Evolutionary conservation across 305 asterid species (phyloP), one percentile per base, ranked within the genome.

Genomic region (Fraxinus floribunda): DNA sequence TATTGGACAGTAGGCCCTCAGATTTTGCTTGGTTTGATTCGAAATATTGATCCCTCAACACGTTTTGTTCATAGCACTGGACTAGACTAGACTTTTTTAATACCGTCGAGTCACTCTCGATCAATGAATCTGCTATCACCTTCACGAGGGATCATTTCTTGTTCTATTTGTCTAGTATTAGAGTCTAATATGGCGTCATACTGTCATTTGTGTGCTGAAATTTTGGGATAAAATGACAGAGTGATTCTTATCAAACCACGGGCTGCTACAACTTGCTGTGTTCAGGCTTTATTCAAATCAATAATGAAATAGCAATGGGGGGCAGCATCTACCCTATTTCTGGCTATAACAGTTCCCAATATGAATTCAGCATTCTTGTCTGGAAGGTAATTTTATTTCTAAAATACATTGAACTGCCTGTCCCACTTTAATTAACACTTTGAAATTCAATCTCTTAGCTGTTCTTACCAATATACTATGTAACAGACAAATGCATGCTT

Each of bases 181-280:
- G 76, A 62, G 49, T 35, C 77, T 83, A 71, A 36, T 5, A 34
- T 38, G 41, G 26, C 1, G 30, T 26, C 30, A 26, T 26, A 26
- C 1, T 78, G 3, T 68, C 46, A 35, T 81, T 30, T 36, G n/a
- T 64, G 49, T 73, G 72, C 36, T 83, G 76, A 46, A 83, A 75
- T 44, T 82, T 41, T 26, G 75, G 60, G 26, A 18, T 9, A 82
- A 79, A 82, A 78, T 82, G 78, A 79, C 91, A 91, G 94, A 91
- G 92, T 76, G 94, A 91, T 84, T 91, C 94, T 1, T 91, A 91
- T 87, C 93, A 91, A 88, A 92, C 92, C 84, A 91, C 94, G 24
- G 93, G 30, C 30, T 26, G 30, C 30, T 26, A 26, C 30, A 26
- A 26, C 82, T 83, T 91, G 89, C 89, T 91, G 7, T 91, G 94